Conservation (phyloP, 2,329 filamentous ascomycete species). For the Magnaporthales sp. region DNA sequence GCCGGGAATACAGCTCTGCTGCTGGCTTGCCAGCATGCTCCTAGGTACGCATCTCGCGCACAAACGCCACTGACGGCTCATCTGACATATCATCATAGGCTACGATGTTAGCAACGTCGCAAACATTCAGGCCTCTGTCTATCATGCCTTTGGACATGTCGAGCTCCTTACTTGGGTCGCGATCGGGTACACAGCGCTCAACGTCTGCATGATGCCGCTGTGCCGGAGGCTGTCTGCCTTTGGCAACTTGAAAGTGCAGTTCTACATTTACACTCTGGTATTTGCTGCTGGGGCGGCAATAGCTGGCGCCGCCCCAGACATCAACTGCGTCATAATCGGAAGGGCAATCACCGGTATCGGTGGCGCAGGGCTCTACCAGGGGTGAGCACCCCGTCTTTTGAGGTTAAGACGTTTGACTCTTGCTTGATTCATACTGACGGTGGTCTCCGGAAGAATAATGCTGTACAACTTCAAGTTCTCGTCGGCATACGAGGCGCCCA, state of each 20-base stretch:
- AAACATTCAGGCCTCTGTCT: conserved; percentile 49
- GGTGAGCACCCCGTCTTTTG: neutral
- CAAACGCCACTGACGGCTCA: too few relatives aligned
- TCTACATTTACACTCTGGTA: neutral
- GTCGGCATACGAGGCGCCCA: neutral
- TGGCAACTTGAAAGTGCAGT: neutral
- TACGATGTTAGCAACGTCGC: conserved; percentile 37
- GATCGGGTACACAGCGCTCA: conserved; percentile 16
- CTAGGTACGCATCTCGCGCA: too few relatives aligned
- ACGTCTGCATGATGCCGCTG: neutral
- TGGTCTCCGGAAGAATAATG: neutral
- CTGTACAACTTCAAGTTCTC: conserved; percentile 1
- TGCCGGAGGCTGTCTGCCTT: neutral
- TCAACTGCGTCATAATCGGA: neutral
- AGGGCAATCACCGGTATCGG: conserved; percentile 1
- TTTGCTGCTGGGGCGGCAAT: neutral
- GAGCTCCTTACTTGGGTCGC: conserved; percentile 29
- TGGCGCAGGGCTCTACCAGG: conserved; percentile 1
- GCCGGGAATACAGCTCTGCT: too few relatives aligned
- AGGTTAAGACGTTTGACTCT: neutral
- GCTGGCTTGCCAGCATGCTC: too few relatives aligned
- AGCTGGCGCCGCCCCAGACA: neutral
- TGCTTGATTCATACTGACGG: neutral
- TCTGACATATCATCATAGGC: conserved; percentile 15
- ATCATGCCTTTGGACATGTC: conserved; percentile 35